Percentiles rank a stretch among this genome's conserved stretches.
These are phyloP conservation scores for Elasticomyces elasticus DNA, from an alignment of 495 filamentous ascomycete species.

Conservation along the genomic window DNA sequence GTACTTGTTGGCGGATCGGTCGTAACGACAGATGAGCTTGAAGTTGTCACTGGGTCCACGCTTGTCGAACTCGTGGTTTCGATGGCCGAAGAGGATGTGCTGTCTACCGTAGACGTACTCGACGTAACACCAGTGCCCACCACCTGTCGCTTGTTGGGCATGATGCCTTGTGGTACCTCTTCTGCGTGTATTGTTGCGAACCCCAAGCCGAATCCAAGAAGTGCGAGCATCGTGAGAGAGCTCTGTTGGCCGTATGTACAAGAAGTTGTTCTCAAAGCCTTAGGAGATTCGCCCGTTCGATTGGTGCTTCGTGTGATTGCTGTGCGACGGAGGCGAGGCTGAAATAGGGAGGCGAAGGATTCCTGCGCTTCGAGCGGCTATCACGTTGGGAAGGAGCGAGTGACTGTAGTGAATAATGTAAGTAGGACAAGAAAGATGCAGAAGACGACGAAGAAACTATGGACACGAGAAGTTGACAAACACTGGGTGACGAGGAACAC, in stretches of 20 bases:
- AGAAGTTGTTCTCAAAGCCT: not conserved
- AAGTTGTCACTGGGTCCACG: not conserved
- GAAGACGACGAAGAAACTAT: no score
- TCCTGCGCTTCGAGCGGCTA: no score
- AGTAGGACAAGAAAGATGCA: no score
- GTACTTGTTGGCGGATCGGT: not conserved
- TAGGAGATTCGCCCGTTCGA: no score
- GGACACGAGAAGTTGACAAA: no score
- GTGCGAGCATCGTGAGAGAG: constrained; percentile 4
- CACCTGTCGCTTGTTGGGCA: constrained; percentile 20
- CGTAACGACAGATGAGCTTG: not conserved
- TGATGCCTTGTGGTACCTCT: constrained; percentile 17
- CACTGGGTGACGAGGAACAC: no score
- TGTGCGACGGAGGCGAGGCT: no score
- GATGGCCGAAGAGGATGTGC: not conserved
- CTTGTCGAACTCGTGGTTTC: not conserved
- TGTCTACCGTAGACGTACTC: not conserved
- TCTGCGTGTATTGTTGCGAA: constrained; percentile 18
- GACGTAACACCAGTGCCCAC: constrained; percentile 7
- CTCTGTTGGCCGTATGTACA: not conserved
- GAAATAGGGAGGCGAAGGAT: no score
- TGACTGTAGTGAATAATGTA: no score
- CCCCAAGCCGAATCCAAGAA: constrained; percentile 9
- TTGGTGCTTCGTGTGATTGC: no score
- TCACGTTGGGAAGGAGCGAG: no score